Evolutionary conservation across 768 basidiomycete genomes (phyloP).

Genomic region (Paxillus ammoniavirescens): DNA sequence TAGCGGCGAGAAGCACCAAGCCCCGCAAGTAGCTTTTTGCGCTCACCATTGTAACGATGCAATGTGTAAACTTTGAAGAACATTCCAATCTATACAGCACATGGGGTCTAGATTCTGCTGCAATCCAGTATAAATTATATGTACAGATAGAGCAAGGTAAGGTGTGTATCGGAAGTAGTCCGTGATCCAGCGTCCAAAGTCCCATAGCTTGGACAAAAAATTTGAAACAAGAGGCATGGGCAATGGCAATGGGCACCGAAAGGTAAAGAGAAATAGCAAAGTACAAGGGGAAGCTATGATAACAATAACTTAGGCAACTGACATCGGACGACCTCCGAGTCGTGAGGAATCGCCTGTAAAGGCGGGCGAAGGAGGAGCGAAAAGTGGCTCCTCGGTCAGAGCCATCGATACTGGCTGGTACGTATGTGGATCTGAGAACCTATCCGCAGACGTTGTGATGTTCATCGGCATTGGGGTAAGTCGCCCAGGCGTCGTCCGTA

Average conservation of each 20-base stretch:
- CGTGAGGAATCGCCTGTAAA: slow-evolving; percentile 41
- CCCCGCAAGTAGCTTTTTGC: slow-evolving; percentile 17
- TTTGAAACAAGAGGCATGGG: slow-evolving; percentile 17
- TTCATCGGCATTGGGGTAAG: slow-evolving; percentile 60
- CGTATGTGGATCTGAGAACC: slow-evolving; percentile 42
- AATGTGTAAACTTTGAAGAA: too few species aligned
- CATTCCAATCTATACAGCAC: too few species aligned
- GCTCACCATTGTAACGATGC: too few species aligned
- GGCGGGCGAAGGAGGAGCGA: slow-evolving; percentile 56
- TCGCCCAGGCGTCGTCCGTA: slow-evolving; percentile 41
- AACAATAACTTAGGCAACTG: slow-evolving; percentile 34
- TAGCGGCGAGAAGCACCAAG: slow-evolving; percentile 28
- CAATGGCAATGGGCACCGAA: background rate
- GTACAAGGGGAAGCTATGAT: background rate
- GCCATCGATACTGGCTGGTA: slow-evolving; percentile 71
- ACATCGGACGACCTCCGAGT: slow-evolving; percentile 41
- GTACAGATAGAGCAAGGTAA: slow-evolving; percentile 5
- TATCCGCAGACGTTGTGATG: slow-evolving; percentile 21
- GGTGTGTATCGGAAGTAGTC: slow-evolving; percentile 1
- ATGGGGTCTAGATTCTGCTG: too few species aligned
- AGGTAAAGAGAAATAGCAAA: background rate
- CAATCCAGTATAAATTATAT: slow-evolving; percentile 1
- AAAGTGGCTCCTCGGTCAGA: slow-evolving; percentile 44
- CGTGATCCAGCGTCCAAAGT: slow-evolving; percentile 1
- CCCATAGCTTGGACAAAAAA: slow-evolving; percentile 4